phyloP scores from a whole-genome alignment of 75 land plant species.

The Pinus taeda region DNA sequence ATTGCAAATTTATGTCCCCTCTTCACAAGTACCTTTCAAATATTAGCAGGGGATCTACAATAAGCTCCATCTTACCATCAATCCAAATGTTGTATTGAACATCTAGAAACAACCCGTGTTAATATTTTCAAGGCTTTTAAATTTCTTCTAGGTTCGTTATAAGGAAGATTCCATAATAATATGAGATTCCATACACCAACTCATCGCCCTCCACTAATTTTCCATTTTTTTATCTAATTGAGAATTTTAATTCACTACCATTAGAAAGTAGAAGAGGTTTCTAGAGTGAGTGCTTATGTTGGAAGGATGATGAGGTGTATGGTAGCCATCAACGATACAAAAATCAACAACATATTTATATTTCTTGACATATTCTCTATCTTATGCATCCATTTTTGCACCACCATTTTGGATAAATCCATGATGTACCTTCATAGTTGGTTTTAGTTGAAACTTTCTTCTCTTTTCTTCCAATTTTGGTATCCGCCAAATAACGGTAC shows the following conservation, averaged over 20 bases:
- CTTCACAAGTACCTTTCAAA: constrained; percentile 98
- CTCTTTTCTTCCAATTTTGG: constrained; percentile 67
- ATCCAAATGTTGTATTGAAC: constrained; percentile 94
- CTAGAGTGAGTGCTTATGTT: constrained; percentile 72
- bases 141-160: constrained; percentile 95
- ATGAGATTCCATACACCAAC: constrained; percentile 91
- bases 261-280: constrained; percentile 89
- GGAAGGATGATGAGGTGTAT: constrained; percentile 86
- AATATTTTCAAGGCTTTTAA: constrained; percentile 94
- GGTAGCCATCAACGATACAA: constrained; percentile 85
- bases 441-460: constrained; percentile 60
- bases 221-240: constrained; percentile 48
- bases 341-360: constrained; percentile 92
- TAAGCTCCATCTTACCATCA: constrained; percentile 98
- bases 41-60: constrained; percentile 89
- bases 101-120: constrained; percentile 89
- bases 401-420: constrained; percentile 77
- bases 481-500: constrained; percentile 76
- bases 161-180: constrained; percentile 65
- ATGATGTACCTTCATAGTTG: constrained; percentile 89
- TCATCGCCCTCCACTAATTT: constrained; percentile 77
- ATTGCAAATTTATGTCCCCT: constrained; percentile 84
- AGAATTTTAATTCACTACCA: constrained; percentile 86
- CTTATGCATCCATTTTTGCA: constrained; percentile 61
- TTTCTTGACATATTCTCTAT: constrained; percentile 64